These are phyloP conservation scores for Mucor piriformis DNA, from an alignment of 371 early-diverging fungal genomes.

Conservation along the genomic window DNA sequence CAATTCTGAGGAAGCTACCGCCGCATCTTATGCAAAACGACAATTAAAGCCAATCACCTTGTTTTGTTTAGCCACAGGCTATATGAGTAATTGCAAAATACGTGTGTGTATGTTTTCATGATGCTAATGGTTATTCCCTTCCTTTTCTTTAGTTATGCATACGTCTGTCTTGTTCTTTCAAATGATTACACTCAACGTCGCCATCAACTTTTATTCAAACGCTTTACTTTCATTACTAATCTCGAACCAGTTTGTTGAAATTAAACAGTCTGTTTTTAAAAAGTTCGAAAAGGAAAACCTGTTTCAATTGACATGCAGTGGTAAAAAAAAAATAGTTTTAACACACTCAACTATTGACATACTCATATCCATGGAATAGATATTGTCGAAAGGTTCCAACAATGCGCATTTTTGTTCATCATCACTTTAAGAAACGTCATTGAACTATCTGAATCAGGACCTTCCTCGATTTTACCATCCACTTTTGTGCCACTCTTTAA, in stretches of 20 bases:
- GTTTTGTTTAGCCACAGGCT: conserved; percentile 76
- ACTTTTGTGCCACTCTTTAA: conserved; percentile 64
- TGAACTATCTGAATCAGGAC: conserved; percentile 79
- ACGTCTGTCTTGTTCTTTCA: conserved; percentile 92
- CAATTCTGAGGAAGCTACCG: conserved; percentile 26
- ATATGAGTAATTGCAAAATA: conserved; percentile 62
- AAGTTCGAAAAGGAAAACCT: conserved; percentile 94
- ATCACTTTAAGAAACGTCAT: conserved; percentile 89
- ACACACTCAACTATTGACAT: neutral
- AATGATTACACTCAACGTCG: conserved; percentile 94
- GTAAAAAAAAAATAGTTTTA: conserved; percentile 39
- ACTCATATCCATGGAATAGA: conserved; percentile 55
- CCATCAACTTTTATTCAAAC: conserved; percentile 94
- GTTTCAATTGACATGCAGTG: conserved; percentile 91
- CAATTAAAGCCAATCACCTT: conserved; percentile 60
- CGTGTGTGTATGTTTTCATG: neutral
- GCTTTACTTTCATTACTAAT: conserved; percentile 90
- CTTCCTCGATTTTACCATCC: conserved; percentile 66
- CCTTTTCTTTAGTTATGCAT: conserved; percentile 63
- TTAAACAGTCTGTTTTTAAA: conserved; percentile 96
- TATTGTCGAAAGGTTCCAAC: conserved; percentile 94
- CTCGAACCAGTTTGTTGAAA: conserved; percentile 97
- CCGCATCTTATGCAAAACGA: conserved; percentile 43
- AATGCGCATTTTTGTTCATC: conserved; percentile 81
- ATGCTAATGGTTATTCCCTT: too few species aligned